Percentiles rank a stretch among this genome's conserved stretches.
These are phyloP conservation scores for Acanthochlamys bracteata DNA, from an alignment of 106 monocot species.

Conservation along the genomic window DNA sequence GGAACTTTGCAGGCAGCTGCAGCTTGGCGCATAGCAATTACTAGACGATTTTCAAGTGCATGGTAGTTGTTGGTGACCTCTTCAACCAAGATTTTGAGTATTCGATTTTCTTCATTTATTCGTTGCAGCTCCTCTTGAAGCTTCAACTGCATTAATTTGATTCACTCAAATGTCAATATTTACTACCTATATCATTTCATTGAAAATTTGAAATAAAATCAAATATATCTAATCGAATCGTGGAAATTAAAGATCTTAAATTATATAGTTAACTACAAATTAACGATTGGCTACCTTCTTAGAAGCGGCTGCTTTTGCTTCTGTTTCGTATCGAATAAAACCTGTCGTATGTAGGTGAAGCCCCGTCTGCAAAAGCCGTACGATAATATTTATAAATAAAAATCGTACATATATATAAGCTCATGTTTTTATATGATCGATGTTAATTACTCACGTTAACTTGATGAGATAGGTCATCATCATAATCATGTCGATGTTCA, in stretches of 20 bases:
- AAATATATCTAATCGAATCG: background rate
- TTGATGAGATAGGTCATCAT: too few relatives aligned
- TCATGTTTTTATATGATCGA: too few relatives aligned
- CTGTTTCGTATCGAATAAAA: background rate
- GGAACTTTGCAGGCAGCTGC: background rate
- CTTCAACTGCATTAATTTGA: background rate
- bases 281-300: constrained; percentile 4
- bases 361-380: constrained; percentile 11
- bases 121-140: constrained; percentile 24
- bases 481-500: too few relatives aligned
- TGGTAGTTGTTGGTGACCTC: constrained; percentile 25
- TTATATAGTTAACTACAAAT: too few relatives aligned
- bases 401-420: too few relatives aligned
- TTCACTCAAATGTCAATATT: too few relatives aligned
- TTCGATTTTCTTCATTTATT: constrained; percentile 29
- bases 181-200: too few relatives aligned
- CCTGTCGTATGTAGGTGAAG: constrained; percentile 11
- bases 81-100: constrained; percentile 27
- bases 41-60: constrained; percentile 21
- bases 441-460: too few relatives aligned
- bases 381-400: too few relatives aligned
- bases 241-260: too few relatives aligned
- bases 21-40: constrained; percentile 15
- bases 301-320: background rate
- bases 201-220: too few relatives aligned